Conservation (phyloP, 2,329 filamentous ascomycete genomes). For the Pyrenochaeta sp. region DNA sequence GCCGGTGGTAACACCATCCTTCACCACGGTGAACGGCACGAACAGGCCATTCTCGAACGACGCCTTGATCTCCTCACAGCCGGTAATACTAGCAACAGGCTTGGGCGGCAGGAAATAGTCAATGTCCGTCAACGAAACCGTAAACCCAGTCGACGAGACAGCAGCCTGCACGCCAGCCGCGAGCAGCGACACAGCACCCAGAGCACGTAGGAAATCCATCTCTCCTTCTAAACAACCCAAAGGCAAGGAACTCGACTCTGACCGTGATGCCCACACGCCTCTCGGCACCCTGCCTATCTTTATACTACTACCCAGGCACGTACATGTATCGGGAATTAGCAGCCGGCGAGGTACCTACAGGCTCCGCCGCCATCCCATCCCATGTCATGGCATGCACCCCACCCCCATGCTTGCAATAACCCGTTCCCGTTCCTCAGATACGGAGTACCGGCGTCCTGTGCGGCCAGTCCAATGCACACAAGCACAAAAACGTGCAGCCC, state of each 20-base stretch:
- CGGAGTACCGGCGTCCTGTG: background rate
- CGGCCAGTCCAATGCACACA: too few species aligned
- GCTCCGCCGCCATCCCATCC: too few species aligned
- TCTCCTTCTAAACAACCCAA: background rate
- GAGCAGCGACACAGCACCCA: conserved; percentile 12
- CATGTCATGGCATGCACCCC: too few species aligned
- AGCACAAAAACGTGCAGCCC: too few species aligned
- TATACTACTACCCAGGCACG: too few species aligned
- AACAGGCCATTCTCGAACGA: conserved; percentile 31
- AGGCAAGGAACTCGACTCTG: background rate
- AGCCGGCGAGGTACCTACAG: too few species aligned
- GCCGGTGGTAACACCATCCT: conserved; percentile 30
- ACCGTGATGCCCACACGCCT: background rate
- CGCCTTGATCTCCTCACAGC: conserved; percentile 24
- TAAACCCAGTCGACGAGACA: conserved; percentile 48
- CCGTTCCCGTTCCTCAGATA: background rate
- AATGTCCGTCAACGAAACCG: conserved; percentile 48
- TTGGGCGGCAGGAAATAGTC: conserved; percentile 52
- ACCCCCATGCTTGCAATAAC: background rate
- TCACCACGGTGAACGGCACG: conserved; percentile 51
- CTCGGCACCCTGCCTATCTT: background rate
- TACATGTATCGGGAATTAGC: too few species aligned
- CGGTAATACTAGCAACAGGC: conserved; percentile 42
- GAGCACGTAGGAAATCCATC: conserved; percentile 16
- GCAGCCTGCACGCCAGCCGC: conserved; percentile 20